Conservation (phyloP, 2,329 filamentous ascomycete species). For the Pseudonectria buxi region DNA sequence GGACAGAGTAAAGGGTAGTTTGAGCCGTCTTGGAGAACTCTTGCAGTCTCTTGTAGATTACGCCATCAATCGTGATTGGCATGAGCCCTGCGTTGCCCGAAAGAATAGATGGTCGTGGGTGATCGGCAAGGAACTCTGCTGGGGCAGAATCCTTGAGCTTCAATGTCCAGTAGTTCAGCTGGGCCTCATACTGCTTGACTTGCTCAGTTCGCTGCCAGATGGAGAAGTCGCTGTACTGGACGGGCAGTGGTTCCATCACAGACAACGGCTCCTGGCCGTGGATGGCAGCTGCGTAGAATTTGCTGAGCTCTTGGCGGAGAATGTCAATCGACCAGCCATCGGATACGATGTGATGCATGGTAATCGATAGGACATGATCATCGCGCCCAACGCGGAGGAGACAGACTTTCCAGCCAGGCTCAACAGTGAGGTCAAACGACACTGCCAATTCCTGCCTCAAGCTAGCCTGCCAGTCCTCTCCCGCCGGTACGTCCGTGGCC, state of each 20-base stretch:
- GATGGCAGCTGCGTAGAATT: constrained; percentile 11
- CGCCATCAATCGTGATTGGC: constrained; percentile 4
- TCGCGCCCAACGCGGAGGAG: constrained; percentile 7
- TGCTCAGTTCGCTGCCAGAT: constrained; percentile 16
- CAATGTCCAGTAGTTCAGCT: constrained; percentile 17
- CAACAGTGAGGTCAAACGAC: constrained; percentile 16
- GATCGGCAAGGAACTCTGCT: constrained; percentile 11
- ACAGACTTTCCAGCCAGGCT: constrained; percentile 15
- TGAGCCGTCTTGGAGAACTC: constrained; percentile 6
- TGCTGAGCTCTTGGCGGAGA: constrained; percentile 12
- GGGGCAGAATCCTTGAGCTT: constrained; percentile 11
- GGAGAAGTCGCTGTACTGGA: constrained; percentile 22
- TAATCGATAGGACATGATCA: constrained; percentile 18
- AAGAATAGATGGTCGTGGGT: constrained; percentile 6
- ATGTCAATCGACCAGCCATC: constrained; percentile 24
- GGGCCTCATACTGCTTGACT: constrained; percentile 9
- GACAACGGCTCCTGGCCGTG: background rate
- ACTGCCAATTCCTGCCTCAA: constrained; percentile 9
- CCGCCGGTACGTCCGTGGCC: too few relatives aligned
- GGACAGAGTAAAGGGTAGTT: constrained; percentile 8
- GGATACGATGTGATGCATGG: constrained; percentile 24
- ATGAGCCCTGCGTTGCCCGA: constrained; percentile 9
- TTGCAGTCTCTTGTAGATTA: constrained; percentile 4
- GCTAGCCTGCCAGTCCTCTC: too few relatives aligned
- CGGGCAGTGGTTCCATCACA: constrained; percentile 8